These are phyloP conservation scores for Nepenthes gracilis DNA, from an alignment of 148 eudicot species.

Conservation along the genomic window DNA sequence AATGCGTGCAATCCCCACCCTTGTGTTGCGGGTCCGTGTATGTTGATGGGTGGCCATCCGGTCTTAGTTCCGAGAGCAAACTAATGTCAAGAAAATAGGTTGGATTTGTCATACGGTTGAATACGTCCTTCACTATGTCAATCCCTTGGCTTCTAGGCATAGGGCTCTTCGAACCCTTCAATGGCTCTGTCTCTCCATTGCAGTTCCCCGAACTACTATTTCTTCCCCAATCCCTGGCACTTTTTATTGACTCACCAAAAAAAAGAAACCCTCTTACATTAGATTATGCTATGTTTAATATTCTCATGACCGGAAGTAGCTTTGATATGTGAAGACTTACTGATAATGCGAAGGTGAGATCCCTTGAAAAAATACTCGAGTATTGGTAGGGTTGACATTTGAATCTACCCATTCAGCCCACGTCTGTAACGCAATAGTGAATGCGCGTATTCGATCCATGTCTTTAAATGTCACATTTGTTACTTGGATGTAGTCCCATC, in stretches of 20 bases:
- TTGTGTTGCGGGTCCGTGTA: slow-evolving; percentile 24
- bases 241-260: neutral
- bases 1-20: slow-evolving; percentile 75
- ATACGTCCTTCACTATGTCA: slow-evolving; percentile 6
- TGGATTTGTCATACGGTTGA: neutral
- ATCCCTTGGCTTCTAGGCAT: slow-evolving; percentile 14
- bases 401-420: slow-evolving; percentile 84
- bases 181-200: slow-evolving; percentile 4
- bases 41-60: slow-evolving; percentile 75
- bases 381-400: slow-evolving; percentile 48
- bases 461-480: slow-evolving; percentile 41
- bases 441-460: slow-evolving; percentile 67
- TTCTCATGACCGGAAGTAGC: neutral
- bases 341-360: slow-evolving; percentile 93
- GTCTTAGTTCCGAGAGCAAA: slow-evolving; percentile 49
- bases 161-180: slow-evolving; percentile 12
- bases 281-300: neutral
- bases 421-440: slow-evolving; percentile 57
- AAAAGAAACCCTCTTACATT: neutral
- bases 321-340: slow-evolving; percentile 26
- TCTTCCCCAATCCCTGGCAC: neutral
- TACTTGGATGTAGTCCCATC: slow-evolving; percentile 72
- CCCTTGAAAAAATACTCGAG: slow-evolving; percentile 84
- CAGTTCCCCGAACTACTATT: slow-evolving; percentile 1
- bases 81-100: slow-evolving; percentile 59